Base-by-base conservation (phyloP, 1,284 basidiomycete genomes). In the Rhodotorula sp. region DNA sequence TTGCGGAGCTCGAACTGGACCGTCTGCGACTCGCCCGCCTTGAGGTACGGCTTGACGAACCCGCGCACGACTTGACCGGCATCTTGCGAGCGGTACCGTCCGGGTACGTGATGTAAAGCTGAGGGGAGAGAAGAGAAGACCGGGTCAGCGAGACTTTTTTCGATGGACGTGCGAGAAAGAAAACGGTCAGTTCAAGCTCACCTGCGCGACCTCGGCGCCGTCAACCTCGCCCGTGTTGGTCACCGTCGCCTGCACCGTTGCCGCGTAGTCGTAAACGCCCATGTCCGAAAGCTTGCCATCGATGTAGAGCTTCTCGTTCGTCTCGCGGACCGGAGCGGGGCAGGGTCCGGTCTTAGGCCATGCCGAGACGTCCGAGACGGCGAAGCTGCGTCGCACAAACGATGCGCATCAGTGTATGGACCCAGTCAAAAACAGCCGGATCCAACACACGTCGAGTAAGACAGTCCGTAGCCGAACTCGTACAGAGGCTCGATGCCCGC, bases 401-500 rank as follows among this genome's bases (percentile, higher is more conserved):
- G 12, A 33, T 37, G 5, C 46, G n/a, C 20, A n/a, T 14, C 51
- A 12, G n/a, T 26, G n/a, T n/a, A 12, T 12, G n/a, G 10, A 4
- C 10, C 6, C 10, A 18, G 20, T 5, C 26, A 15, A 8, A 29
- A 7, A 17, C 33, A 53, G n/a, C 10, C 17, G 29, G 30, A 29
- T 33, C 7, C 4, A 33, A 53, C 68, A 18, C 48, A 69, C 64
- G 77, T 78, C 14, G 83, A 79, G 77, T 84, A 84, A 56, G 77
- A 72, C 37, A 83, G 75, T 15, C 83, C 83, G 70, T 78, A 81
- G 26, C 83, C 84, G 69, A 84, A 84, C 64, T 81, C 80, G 75
- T 76, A 84, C 2, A 82, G 78, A 33, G 84, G 83, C 24, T 73
- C 72, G 69, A 82, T 81, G 69, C 78, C 72, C 53, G 81, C 75